Evolutionary conservation across 2,329 filamentous ascomycete species (phyloP).

Genomic region (Stagonosporopsis rhizophila): DNA sequence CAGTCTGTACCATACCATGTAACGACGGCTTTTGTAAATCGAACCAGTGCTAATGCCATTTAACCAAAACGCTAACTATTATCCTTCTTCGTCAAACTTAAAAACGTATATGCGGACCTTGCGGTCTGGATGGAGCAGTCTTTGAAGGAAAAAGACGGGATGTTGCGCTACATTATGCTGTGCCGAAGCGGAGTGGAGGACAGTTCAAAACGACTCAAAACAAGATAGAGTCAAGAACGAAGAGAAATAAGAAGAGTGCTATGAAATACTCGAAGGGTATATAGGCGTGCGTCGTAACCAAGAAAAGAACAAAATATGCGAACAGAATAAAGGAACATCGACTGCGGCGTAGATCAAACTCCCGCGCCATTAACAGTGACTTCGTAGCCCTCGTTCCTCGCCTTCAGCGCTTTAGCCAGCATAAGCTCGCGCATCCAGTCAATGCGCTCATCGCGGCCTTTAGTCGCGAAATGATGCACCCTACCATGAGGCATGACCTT

Average conservation of each 20-base stretch:
- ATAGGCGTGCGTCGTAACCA: constrained; percentile 33
- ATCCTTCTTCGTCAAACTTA: background rate
- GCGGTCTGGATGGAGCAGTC: constrained; percentile 6
- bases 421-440: constrained; percentile 97
- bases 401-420: constrained; percentile 85
- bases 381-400: constrained; percentile 83
- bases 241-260: background rate
- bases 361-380: constrained; percentile 75
- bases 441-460: constrained; percentile 85
- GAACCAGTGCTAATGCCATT: background rate
- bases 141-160: background rate
- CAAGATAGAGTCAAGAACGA: background rate
- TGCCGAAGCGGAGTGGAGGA: background rate
- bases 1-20: constrained; percentile 6
- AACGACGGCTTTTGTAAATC: constrained; percentile 20
- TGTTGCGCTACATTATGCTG: background rate
- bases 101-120: constrained; percentile 4
- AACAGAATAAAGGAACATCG: constrained; percentile 17
- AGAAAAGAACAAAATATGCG: constrained; percentile 9
- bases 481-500: constrained; percentile 63
- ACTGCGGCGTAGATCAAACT: constrained; percentile 25
- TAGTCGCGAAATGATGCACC: constrained; percentile 93
- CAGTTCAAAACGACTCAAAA: background rate
- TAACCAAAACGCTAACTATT: background rate
- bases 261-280: constrained; percentile 38